phyloP scores from a whole-genome alignment of 495 filamentous ascomycete genomes.

The Tuber umbilicatum region DNA sequence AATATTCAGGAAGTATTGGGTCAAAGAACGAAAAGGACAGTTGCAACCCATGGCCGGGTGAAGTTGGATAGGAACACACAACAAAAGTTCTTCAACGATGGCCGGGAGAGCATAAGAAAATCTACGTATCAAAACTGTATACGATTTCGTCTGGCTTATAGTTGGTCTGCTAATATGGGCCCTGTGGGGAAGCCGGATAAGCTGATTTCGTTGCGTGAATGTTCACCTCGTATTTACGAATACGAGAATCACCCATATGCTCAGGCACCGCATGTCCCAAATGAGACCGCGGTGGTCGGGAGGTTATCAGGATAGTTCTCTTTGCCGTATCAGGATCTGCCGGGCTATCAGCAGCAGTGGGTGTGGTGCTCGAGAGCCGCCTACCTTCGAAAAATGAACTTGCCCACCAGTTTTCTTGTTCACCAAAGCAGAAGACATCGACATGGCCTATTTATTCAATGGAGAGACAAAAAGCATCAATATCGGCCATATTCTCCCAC shows the following conservation, averaged over 20 bases:
- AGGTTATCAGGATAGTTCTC: not conserved
- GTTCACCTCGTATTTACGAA: not conserved
- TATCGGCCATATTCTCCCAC: not conserved
- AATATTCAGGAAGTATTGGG: too few species aligned
- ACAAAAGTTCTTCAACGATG: too few species aligned
- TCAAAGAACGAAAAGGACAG: too few species aligned
- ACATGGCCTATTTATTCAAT: not conserved
- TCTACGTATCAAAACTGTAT: too few species aligned
- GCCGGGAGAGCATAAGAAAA: too few species aligned
- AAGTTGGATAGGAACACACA: too few species aligned
- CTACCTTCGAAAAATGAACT: not conserved
- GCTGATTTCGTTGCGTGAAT: not conserved
- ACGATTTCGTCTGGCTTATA: too few species aligned
- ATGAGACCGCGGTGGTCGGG: not conserved
- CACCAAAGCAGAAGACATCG: not conserved
- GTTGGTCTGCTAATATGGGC: too few species aligned
- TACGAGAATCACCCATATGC: not conserved
- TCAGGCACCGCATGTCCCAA: not conserved
- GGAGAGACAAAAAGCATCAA: not conserved
- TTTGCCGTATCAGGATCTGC: not conserved
- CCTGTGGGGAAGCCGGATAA: not conserved
- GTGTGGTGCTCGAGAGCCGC: not conserved
- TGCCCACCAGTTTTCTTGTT: not conserved
- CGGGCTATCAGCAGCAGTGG: not conserved
- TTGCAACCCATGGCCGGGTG: too few species aligned